These are phyloP conservation scores for Talaromyces sp. DNA, from an alignment of 2,329 filamentous ascomycete species.

Conservation along the genomic window DNA sequence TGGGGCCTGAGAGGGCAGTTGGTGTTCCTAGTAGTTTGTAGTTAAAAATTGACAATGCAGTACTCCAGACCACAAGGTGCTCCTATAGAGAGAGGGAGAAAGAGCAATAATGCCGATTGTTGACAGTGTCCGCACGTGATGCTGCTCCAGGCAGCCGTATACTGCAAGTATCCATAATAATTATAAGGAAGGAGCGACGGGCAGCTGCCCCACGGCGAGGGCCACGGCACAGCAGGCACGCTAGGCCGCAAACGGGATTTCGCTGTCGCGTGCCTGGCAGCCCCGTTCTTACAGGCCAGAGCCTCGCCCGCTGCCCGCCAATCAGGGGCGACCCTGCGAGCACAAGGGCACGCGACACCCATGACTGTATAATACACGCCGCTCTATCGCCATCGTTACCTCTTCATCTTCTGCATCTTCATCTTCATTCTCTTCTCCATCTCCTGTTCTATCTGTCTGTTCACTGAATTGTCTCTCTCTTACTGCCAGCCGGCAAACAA, in stretches of 20 bases:
- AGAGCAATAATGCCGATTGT: too few species aligned
- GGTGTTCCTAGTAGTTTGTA: neutral
- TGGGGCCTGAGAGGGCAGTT: neutral
- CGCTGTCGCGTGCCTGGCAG: conserved; percentile 8
- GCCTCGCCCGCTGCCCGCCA: neutral
- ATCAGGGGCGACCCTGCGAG: conserved; percentile 7
- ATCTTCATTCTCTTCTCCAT: neutral
- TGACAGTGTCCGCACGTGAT: neutral
- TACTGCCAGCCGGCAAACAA: neutral
- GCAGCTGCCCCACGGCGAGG: neutral
- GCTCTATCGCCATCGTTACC: too few species aligned
- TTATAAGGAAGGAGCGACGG: neutral
- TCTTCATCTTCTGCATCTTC: too few species aligned
- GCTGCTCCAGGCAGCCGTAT: too few species aligned
- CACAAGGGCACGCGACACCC: conserved; percentile 11
- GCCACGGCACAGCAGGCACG: neutral
- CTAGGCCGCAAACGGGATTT: neutral
- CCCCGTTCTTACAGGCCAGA: conserved; percentile 9
- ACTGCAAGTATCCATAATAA: too few species aligned
- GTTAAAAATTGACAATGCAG: neutral
- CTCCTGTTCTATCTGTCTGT: neutral
- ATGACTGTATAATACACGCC: neutral
- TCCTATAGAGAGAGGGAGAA: neutral
- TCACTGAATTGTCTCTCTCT: neutral
- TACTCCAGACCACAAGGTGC: neutral